Conservation (phyloP, 306 rosid species). For the Glycine soja region DNA sequence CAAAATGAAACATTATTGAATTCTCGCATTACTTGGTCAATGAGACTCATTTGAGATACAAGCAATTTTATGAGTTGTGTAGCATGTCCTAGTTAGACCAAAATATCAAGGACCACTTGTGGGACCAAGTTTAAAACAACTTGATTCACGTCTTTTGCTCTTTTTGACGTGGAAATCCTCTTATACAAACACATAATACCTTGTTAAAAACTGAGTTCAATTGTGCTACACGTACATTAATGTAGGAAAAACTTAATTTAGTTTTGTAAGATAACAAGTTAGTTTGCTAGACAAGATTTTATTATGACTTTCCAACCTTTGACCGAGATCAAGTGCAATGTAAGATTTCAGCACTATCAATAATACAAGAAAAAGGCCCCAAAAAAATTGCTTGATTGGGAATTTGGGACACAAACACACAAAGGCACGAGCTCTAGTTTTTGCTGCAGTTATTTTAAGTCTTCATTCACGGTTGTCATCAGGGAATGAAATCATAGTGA, state of each 20-base stretch:
- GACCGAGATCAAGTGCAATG: slow-evolving; percentile 1
- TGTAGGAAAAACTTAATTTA: background rate
- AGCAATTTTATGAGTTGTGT: too few relatives aligned
- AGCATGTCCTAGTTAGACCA: too few relatives aligned
- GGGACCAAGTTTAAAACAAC: too few relatives aligned
- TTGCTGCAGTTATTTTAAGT: slow-evolving; percentile 16
- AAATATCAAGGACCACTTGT: too few relatives aligned
- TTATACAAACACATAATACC: too few relatives aligned
- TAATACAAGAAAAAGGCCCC: background rate
- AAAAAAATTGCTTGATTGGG: background rate
- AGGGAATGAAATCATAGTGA: slow-evolving; percentile 62
- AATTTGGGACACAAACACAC: background rate
- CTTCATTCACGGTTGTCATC: slow-evolving; percentile 34
- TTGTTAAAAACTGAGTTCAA: background rate
- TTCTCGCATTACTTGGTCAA: too few relatives aligned
- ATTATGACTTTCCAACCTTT: slow-evolving; percentile 4
- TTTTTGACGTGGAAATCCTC: too few relatives aligned
- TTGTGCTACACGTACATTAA: background rate
- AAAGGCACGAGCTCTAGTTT: background rate
- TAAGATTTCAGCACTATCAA: background rate
- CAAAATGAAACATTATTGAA: too few relatives aligned
- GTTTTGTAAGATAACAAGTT: background rate
- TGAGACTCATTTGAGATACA: too few relatives aligned
- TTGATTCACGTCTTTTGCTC: too few relatives aligned
- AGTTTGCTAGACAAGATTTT: slow-evolving; percentile 12